phyloP scores from a whole-genome alignment of 495 filamentous ascomycete species.

The Talaromyces wortmannii region DNA sequence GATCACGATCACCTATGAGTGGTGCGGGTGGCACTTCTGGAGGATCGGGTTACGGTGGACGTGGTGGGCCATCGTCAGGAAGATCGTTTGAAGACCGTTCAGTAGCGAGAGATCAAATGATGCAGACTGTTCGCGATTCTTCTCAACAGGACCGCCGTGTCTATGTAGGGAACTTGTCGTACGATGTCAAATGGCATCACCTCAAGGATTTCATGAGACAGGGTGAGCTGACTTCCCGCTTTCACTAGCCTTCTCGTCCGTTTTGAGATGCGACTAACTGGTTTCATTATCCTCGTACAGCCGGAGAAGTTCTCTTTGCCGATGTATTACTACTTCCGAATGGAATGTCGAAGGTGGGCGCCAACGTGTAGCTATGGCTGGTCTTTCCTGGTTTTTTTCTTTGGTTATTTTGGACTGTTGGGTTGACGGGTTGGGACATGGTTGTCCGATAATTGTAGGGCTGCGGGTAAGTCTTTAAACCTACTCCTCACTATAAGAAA shows the following conservation, averaged over 20 bases:
- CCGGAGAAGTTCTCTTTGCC: slow-evolving; percentile 98
- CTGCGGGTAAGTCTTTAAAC: slow-evolving; percentile 79
- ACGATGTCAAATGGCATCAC: slow-evolving; percentile 99
- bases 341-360: slow-evolving; percentile 99
- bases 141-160: slow-evolving; percentile 98
- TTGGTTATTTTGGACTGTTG: slow-evolving; percentile 73
- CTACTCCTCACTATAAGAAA: neutral
- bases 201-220: slow-evolving; percentile 99
- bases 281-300: slow-evolving; percentile 30
- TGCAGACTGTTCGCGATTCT: slow-evolving; percentile 84
- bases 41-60: slow-evolving; percentile 54
- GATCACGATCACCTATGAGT: slow-evolving; percentile 82
- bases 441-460: slow-evolving; percentile 92
- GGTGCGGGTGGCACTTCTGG: slow-evolving; percentile 62
- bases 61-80: slow-evolving; percentile 55
- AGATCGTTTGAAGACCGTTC: slow-evolving; percentile 79
- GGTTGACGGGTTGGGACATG: slow-evolving; percentile 98
- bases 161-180: slow-evolving; percentile 97
- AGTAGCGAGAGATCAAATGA: slow-evolving; percentile 87
- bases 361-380: slow-evolving; percentile 65
- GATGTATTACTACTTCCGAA: slow-evolving; percentile 99
- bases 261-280: too few species aligned
- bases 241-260: slow-evolving; percentile 26
- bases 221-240: slow-evolving; percentile 56
- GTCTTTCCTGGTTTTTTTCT: slow-evolving; percentile 54